Evolutionary conservation across 2,329 filamentous ascomycete species (phyloP), one percentile per base, ranked within the genome.

Genomic region (Monilinia polystroma): DNA sequence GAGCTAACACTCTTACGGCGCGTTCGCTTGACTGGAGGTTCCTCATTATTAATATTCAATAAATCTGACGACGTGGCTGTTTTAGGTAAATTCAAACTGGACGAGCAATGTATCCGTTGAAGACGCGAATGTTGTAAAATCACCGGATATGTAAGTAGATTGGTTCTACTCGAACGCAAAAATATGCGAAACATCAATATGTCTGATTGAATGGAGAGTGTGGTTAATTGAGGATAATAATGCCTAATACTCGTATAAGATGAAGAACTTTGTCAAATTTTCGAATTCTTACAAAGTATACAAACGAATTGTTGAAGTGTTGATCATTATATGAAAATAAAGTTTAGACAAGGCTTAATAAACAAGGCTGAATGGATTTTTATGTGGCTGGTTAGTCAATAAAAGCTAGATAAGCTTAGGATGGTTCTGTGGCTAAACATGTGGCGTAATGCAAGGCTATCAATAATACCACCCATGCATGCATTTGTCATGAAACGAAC

Each of bases 111-210:
- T 29, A 65, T 16, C 29, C 20, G 41, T 26, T 29, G 53, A 49
- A 47, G 49, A 6, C 29, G 45, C 11, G 23, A 45, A 47, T 38
- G 63, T 26, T 58, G 35, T 47, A 51, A 43, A 26, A 29, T 43
- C 12, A 47, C 35, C 32, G 43, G 43, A 51, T 18, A 49, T 55
- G 43, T 43, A 47, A 63, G 59, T 51, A 68, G 67, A 47, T 66
- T 59, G 52, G 66, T 56, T 70, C 68, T 70, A 59, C 58, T 66
- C 29, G 68, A 35, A 41, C 41, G 32, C 35, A 32, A 52, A 12
- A 51, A 45, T 43, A 69, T n/a, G 59, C 72, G 71, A 59, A 73
- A 73, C 72, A 73, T 73, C 51, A 72, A 72, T 59, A 18, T 18
- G 7, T 60, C 35, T 29, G 49, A 29, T 26, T n/a, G 3, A n/a